Conservation (phyloP, 768 basidiomycete species). For the Xerocomellus intermedius region DNA sequence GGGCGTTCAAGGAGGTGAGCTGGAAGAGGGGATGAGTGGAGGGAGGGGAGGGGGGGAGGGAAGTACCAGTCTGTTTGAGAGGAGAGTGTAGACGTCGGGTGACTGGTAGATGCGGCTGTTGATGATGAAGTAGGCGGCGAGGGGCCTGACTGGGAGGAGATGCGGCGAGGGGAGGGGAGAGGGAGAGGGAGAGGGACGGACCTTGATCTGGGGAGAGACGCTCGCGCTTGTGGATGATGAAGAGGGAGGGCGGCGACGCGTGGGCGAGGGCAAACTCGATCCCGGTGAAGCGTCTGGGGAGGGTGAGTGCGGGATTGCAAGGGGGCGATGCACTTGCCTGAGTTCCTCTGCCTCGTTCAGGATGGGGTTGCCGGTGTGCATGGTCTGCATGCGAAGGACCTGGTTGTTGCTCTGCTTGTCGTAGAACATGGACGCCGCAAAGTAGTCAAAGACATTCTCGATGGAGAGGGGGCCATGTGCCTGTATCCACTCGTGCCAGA, state of each 20-base stretch:
- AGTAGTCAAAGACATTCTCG: constrained; percentile 87
- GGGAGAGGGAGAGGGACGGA: constrained; percentile 32
- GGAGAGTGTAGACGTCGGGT: constrained; percentile 78
- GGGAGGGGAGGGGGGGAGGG: neutral
- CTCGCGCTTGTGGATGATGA: constrained; percentile 88
- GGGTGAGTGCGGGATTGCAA: constrained; percentile 1
- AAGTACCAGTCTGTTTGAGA: constrained; percentile 80
- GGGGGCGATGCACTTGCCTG: constrained; percentile 39
- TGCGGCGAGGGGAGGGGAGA: neutral
- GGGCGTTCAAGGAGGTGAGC: constrained; percentile 66
- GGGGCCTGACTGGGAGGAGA: constrained; percentile 55
- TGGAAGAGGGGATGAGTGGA: constrained; percentile 23
- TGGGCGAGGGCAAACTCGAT: constrained; percentile 86
- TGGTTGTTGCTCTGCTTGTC: constrained; percentile 94
- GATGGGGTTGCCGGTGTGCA: constrained; percentile 75
- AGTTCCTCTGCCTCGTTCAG: constrained; percentile 84
- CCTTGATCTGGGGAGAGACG: constrained; percentile 82
- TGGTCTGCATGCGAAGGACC: constrained; percentile 89
- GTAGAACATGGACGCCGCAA: constrained; percentile 88
- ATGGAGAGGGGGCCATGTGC: constrained; percentile 74
- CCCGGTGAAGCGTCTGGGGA: constrained; percentile 74
- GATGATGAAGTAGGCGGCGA: constrained; percentile 85
- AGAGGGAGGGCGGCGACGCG: constrained; percentile 74
- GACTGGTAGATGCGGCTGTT: constrained; percentile 88
- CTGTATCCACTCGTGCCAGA: constrained; percentile 92